Conservation (phyloP, 768 basidiomycete species). For the Amanita inopinata region DNA sequence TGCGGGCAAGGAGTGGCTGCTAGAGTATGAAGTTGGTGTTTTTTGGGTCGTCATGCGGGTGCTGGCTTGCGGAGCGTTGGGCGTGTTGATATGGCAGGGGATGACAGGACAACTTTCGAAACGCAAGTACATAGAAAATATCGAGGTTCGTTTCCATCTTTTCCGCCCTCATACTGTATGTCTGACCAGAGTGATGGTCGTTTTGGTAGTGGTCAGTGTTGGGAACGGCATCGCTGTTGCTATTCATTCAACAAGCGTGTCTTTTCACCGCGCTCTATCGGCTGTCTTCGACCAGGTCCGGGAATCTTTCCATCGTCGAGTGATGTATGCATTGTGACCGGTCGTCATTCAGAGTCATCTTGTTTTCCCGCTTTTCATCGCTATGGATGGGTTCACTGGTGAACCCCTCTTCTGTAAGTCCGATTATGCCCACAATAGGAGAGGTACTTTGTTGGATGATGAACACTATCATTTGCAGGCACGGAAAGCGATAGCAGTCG, state of each 20-base stretch:
- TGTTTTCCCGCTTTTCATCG: slow-evolving; percentile 62
- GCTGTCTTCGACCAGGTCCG: slow-evolving; percentile 58
- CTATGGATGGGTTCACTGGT: slow-evolving; percentile 53
- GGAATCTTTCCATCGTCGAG: slow-evolving; percentile 1
- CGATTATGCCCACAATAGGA: not conserved
- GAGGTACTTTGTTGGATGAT: slow-evolving; percentile 1
- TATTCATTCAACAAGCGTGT: slow-evolving; percentile 60
- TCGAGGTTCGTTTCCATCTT: slow-evolving; percentile 14
- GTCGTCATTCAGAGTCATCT: slow-evolving; percentile 41
- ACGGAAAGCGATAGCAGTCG: slow-evolving; percentile 37
- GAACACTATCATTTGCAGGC: slow-evolving; percentile 27
- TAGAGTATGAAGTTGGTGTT: slow-evolving; percentile 57
- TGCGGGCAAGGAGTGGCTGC: slow-evolving; percentile 56
- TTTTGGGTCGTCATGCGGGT: slow-evolving; percentile 73
- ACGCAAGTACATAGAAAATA: slow-evolving; percentile 50
- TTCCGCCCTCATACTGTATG: slow-evolving; percentile 8
- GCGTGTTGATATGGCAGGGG: slow-evolving; percentile 51
- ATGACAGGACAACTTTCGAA: slow-evolving; percentile 43
- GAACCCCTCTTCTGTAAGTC: slow-evolving; percentile 36
- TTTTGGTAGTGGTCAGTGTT: slow-evolving; percentile 56
- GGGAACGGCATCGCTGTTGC: slow-evolving; percentile 53
- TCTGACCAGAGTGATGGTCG: slow-evolving; percentile 2
- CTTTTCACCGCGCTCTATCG: slow-evolving; percentile 62
- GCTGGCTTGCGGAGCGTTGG: slow-evolving; percentile 62
- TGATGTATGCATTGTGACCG: slow-evolving; percentile 4